Base-by-base conservation (phyloP, 306 rosid genomes). In the Mucuna pruriens region DNA sequence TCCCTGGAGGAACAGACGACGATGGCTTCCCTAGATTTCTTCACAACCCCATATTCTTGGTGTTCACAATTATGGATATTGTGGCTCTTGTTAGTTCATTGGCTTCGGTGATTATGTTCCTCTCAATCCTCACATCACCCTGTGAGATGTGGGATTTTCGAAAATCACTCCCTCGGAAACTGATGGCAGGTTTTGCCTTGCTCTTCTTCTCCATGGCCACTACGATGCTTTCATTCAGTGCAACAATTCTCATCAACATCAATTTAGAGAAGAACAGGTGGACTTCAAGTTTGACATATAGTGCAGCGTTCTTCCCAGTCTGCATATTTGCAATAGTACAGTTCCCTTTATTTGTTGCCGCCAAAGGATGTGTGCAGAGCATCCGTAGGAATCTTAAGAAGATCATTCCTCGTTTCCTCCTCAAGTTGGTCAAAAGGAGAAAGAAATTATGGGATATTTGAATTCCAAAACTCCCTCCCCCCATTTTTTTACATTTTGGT, bases 171-270 rank as follows among this genome's bases (percentile, higher is more conserved):
- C 84, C 87, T 3, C 17, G 84, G 11, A 80, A 84, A 84, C 62
- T 84, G 17, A 80, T 74, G 78, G 52, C 87, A 15, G 87, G 87
- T 48, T 84, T 80, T 20, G 78, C 87, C 1, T 60, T 68, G 2
- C 2, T 84, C 55, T 84, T 84, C 84, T 84, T 84, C 80, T 80
- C 87, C n/a, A 84, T 84, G 87, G 84, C 87, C 22, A 80, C 87
- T 38, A 84, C 87, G 0, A 69, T 84, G 84, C 15, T 80, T 8
- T 12, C 80, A 6, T 80, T 84, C 15, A 84, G 84, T 40, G 84
- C 87, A 69, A 84, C 87, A 4, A 6, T 84, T 68, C 16, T 84
- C 52, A 77, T 84, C 69, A 74, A 68, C 63, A 74, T 84, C 15
- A 58, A 80, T 1, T 49, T 75, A 46, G 82, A 80, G 40, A 49